phyloP scores from a whole-genome alignment of 257 asterid species.

The Jasminum sambac region DNA sequence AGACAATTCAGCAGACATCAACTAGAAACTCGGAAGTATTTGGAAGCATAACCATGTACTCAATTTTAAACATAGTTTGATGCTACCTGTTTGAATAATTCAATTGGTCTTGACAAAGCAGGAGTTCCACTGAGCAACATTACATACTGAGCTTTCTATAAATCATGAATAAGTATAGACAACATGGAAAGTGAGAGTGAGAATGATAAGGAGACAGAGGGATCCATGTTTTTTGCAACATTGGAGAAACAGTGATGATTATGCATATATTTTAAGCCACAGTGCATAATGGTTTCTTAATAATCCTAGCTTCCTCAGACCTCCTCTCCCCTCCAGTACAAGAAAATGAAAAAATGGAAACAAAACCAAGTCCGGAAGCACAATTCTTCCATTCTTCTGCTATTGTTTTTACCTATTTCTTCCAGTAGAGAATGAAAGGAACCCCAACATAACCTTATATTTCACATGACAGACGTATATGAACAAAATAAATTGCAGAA shows the following conservation, averaged over 20 bases:
- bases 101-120: conserved; percentile 93
- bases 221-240: conserved; percentile 15
- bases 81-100: conserved; percentile 81
- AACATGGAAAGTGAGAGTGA: conserved; percentile 22
- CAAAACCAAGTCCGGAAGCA: conserved; percentile 10
- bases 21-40: conserved; percentile 16
- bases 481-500: background rate
- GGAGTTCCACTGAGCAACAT: conserved; percentile 98
- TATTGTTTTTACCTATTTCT: conserved; percentile 16
- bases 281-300: background rate
- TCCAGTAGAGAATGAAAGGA: conserved; percentile 8
- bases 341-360: conserved; percentile 4
- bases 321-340: background rate
- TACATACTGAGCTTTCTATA: conserved; percentile 73
- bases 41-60: conserved; percentile 17
- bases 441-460: conserved; percentile 13
- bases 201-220: background rate
- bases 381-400: conserved; percentile 4
- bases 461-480: conserved; percentile 15
- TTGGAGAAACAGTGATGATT: conserved; percentile 11
- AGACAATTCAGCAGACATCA: conserved; percentile 17
- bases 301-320: background rate
- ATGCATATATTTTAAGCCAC: conserved; percentile 7
- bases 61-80: conserved; percentile 15
- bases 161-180: conserved; percentile 25